phyloP scores from a whole-genome alignment of 1,139 yeast species.

The Lodderomyces oxycetoniae region DNA sequence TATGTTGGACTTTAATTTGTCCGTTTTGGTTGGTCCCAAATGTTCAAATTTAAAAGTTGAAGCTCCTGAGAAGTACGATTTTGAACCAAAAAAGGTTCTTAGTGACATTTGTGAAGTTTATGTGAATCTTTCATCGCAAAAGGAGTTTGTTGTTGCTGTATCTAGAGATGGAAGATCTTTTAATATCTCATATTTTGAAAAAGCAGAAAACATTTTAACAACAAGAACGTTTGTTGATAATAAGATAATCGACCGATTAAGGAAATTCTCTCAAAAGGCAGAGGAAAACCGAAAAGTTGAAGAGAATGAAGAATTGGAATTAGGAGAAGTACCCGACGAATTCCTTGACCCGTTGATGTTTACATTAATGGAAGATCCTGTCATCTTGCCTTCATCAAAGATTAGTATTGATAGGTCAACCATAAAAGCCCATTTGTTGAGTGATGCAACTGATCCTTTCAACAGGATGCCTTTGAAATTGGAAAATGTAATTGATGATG shows the following conservation, averaged over 20 bases:
- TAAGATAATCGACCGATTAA: conserved; percentile 49
- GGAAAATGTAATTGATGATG: conserved; percentile 81
- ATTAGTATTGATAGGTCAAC: conserved; percentile 85
- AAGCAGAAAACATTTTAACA: conserved; percentile 64
- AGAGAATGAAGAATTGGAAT: conserved; percentile 77
- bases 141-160: conserved; percentile 69
- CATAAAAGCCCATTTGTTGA: conserved; percentile 85
- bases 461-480: conserved; percentile 85
- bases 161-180: conserved; percentile 91
- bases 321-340: conserved; percentile 95
- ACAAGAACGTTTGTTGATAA: conserved; percentile 50
- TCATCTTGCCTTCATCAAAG: conserved; percentile 78
- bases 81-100: conserved; percentile 73
- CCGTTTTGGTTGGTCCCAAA: conserved; percentile 90
- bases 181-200: conserved; percentile 55
- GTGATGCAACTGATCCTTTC: conserved; percentile 96
- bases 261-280: conserved; percentile 58
- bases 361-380: conserved; percentile 94
- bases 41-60: conserved; percentile 84
- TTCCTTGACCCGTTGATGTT: conserved; percentile 95
- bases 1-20: conserved; percentile 89
- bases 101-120: conserved; percentile 70
- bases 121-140: conserved; percentile 61
- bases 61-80: conserved; percentile 78
- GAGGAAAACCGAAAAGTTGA: conserved; percentile 58